Evolutionary conservation across 768 basidiomycete genomes (phyloP), one percentile per base, ranked within the genome.

Genomic region (Sarcodon aspratus): DNA sequence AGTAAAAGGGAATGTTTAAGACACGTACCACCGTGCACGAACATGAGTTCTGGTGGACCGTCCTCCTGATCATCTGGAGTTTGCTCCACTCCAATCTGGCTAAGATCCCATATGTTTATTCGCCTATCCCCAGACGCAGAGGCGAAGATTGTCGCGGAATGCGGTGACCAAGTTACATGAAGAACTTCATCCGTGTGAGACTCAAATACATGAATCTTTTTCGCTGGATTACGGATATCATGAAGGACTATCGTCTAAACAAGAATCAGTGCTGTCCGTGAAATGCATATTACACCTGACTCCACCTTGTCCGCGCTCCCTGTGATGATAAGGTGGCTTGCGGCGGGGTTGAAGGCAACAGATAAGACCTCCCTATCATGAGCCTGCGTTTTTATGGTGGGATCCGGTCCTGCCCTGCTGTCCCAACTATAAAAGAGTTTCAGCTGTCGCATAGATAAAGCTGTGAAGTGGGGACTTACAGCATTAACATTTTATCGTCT

Each of bases 1-100:
- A 31, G 47, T 43, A 50, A 46, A 32, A 21, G 15, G 18, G 5
- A 27, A 27, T 27, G 21, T 27, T 27, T 27, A 5, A 21, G 6
- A 51, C 55, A 55, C 78, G 52, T 70, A 79, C 86, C 96, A 56
- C 96, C 96, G 56, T 99, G 96, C 44, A 97, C 78, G 64, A 99
- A 99, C 55, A 98, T 66, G 50, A 98, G 67, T 64, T 99, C 96
- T 1, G 96, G 96, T 12, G 96, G 93, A 1, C 96, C 96, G 59
- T 99, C 96, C 63, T 99, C 96, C 50, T 92, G 88, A 60, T 99
- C 96, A 55, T 99, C 96, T 3, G 95, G 96, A 1, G 91, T 89
- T 64, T 99, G 96, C 63, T 99, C 96, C 36, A 85, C 77, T 1
- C 96, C 96, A 53, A 97, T 95, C 52, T 85, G 77, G 18, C 80